Evolutionary conservation across 345 rosid genomes (phyloP), one percentile per base, ranked within the genome.

Genomic region (Turritis glabra): DNA sequence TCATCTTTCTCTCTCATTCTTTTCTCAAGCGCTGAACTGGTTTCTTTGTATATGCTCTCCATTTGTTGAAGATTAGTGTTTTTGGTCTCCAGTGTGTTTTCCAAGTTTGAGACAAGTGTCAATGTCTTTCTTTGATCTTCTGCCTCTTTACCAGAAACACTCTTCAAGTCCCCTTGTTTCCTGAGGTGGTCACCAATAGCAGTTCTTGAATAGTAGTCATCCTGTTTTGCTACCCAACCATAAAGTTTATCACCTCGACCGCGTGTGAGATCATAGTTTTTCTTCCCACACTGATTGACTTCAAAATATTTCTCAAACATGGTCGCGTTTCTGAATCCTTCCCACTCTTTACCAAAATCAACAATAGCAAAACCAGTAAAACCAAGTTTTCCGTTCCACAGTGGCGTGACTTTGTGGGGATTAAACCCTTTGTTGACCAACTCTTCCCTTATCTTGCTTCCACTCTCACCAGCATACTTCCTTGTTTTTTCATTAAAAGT

Each of bases 191-290:
- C 74, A 71, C 91, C 89, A 33, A 88, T 8, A 8, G 75, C 10
- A 30, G 68, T 51, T 22, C 25, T 57, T 2, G 85, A 75, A 43
- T 74, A 0, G 75, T 53, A 93, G 73, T 93, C 97, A 38, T 79
- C 87, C 27, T 77, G 83, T 22, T 85, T 66, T 13, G 97, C 98
- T 48, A 91, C 56, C 98, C 98, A 91, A 40, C 91, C 97, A 79
- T 83, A 91, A 38, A 84, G 32, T 27, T 62, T 75, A 59, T 84
- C 80, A 27, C 87, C 87, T 44, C 74, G 50, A 44, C 58, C 70
- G 0, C 60, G 69, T 1, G 64, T 33, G 32, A 25, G 54, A 58
- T 80, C 89, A 30, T 40, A 73, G 47, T 84, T 83, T 66, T 66
- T 80, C 82, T 75, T 87, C 50, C 97, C 97, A 71, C 79, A 43